Percentiles rank a stretch among this genome's conserved stretches.
These are phyloP conservation scores for Xylaria palmicola DNA, from an alignment of 495 filamentous ascomycete species.

Conservation along the genomic window DNA sequence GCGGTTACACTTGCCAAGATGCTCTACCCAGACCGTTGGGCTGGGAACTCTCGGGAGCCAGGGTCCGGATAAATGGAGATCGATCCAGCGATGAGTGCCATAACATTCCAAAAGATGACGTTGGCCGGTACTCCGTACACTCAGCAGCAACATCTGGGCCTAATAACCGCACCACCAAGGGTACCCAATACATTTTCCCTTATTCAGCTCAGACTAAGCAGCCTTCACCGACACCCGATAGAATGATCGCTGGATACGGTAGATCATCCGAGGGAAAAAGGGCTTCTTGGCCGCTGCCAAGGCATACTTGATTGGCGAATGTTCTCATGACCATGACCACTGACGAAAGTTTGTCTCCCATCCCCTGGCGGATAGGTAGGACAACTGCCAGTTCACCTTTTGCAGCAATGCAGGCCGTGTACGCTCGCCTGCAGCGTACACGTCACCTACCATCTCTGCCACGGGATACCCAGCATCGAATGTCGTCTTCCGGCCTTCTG, in stretches of 20 bases:
- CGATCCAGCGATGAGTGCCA: conserved; percentile 4
- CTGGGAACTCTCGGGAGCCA: conserved; percentile 14
- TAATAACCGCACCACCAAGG: conserved; percentile 11
- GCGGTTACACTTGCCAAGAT: conserved; percentile 14
- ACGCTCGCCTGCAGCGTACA: conserved; percentile 9
- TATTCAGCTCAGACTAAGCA: conserved; percentile 17
- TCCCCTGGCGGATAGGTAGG: neutral
- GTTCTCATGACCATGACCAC: conserved; percentile 2
- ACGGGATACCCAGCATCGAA: neutral
- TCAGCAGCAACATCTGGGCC: conserved; percentile 4
- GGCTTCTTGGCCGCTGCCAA: conserved; percentile 6
- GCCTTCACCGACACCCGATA: conserved; percentile 11
- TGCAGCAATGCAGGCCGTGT: conserved; percentile 1
- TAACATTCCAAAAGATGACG: conserved; percentile 13
- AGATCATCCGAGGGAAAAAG: conserved; percentile 13
- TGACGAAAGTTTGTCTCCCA: neutral
- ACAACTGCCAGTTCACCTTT: neutral
- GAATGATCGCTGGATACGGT: conserved; percentile 12
- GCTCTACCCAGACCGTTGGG: conserved; percentile 19
- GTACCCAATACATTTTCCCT: conserved; percentile 8
- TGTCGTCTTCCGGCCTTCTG: neutral
- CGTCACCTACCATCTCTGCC: conserved; percentile 10
- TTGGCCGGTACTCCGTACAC: conserved; percentile 3
- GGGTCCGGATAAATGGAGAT: conserved; percentile 21
- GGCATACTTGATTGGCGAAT: conserved; percentile 5